A percentile compares a stretch with the other conserved stretches of the same genome.
Evolutionary conservation across 75 land plant species (phyloP).

Genomic region (Pinus taeda): DNA sequence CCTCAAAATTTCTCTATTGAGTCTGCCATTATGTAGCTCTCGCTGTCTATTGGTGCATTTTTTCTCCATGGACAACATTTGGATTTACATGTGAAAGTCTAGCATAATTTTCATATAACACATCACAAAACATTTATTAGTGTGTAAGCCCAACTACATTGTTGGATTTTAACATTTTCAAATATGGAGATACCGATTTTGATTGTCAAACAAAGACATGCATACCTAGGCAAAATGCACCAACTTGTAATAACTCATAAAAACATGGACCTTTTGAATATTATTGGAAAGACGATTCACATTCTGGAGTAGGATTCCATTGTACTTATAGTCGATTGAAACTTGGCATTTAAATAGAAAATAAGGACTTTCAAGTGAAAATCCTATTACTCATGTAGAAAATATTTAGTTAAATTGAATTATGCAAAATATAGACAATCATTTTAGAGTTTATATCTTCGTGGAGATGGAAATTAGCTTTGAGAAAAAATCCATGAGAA

Average conservation of each 20-base stretch:
- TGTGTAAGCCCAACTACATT: not conserved
- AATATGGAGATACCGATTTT: slow-evolving; percentile 4
- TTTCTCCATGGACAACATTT: slow-evolving; percentile 12
- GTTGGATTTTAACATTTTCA: slow-evolving; percentile 2
- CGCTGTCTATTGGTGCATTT: slow-evolving; percentile 19
- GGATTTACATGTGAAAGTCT: slow-evolving; percentile 9
- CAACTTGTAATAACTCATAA: not conserved
- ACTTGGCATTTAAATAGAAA: too few species aligned
- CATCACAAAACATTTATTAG: not conserved
- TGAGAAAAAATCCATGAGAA: too few species aligned
- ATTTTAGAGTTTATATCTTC: too few species aligned
- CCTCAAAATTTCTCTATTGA: too few species aligned
- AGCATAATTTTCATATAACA: slow-evolving; percentile 3
- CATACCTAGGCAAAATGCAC: not conserved
- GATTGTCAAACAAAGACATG: not conserved
- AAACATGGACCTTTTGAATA: slow-evolving; percentile 3
- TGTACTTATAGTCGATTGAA: too few species aligned
- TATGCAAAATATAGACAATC: too few species aligned
- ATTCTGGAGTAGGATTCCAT: too few species aligned
- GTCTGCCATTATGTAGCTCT: slow-evolving; percentile 24
- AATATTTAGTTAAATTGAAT: too few species aligned
- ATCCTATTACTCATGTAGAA: too few species aligned
- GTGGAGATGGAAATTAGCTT: too few species aligned
- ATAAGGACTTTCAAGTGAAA: too few species aligned
- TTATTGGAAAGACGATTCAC: too few species aligned